Evolutionary conservation across 1,284 basidiomycete genomes (phyloP), one percentile per base, ranked within the genome.

Genomic region (Gymnopus androsaceus): DNA sequence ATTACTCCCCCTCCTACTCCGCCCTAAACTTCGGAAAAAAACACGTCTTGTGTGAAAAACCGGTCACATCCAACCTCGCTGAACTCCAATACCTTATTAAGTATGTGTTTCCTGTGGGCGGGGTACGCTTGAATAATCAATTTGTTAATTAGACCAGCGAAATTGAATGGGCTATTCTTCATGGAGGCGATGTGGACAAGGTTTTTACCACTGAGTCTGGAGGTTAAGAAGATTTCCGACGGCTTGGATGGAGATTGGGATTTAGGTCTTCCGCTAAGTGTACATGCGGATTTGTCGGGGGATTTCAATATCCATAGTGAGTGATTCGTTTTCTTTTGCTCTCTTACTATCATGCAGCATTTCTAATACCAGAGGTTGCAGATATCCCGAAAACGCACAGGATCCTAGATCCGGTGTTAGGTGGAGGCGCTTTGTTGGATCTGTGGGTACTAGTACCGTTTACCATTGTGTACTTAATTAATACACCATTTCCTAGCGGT

Each of bases 181-280:
- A 94, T 95, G 92, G 93, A 94, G 72, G 92, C 87, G 2, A 78
- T 92, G 69, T 89, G 85, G 87, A 92, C 90, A 7, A 78, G 89
- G 27, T 92, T 92, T 74, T 86, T 88, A 55, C 90, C 90, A 4
- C 76, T 90, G 55, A 74, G 77, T 6, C 63, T 76, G n/a, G 87
- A 87, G 57, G 72, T 92, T 47, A 87, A 88, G 71, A 76, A 78
- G 59, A 71, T 90, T 46, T 77, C 82, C 0, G 83, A 88, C 51
- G 76, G 78, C 46, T 86, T 85, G 12, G 70, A 69, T 14, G 73
- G 90, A 19, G 89, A 88, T 7, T 86, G 86, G 12, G 70, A 69
- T 14, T 73, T 91, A 19, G 89, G 88, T 7, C 73, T 79, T 21
- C 85, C 88, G 14, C 73, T 87, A 7, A 73, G 87, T 2, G 61